phyloP scores from a whole-genome alignment of 2,329 filamentous ascomycete genomes.

The Amauroascus niger region DNA sequence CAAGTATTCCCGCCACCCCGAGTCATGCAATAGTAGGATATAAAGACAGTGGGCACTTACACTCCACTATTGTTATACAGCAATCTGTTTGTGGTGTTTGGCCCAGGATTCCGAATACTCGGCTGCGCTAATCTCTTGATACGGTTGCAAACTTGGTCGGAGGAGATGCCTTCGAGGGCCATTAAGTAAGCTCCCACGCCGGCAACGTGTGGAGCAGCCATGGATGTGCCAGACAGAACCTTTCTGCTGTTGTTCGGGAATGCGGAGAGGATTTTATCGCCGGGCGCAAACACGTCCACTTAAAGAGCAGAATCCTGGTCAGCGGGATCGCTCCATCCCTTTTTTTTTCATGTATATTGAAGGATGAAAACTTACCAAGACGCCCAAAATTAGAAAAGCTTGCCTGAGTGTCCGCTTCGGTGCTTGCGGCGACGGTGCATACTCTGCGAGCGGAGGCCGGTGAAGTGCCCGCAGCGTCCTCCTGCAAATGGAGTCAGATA shows the following conservation, averaged over 20 bases:
- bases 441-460: slow-evolving; percentile 33
- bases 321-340: neutral
- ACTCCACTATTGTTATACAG: slow-evolving; percentile 23
- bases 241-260: slow-evolving; percentile 43
- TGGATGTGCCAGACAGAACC: slow-evolving; percentile 31
- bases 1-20: no score
- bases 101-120: slow-evolving; percentile 18
- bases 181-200: slow-evolving; percentile 47
- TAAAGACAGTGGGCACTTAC: neutral
- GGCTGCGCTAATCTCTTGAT: slow-evolving; percentile 46
- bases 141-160: slow-evolving; percentile 37
- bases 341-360: neutral
- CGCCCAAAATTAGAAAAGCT: slow-evolving; percentile 35
- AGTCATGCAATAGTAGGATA: neutral
- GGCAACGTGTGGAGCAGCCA: slow-evolving; percentile 39
- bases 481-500: neutral
- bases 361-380: slow-evolving; percentile 23
- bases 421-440: slow-evolving; percentile 36
- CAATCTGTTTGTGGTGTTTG: slow-evolving; percentile 24
- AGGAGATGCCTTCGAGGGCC: slow-evolving; percentile 42
- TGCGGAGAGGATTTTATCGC: slow-evolving; percentile 42
- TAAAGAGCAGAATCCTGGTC: neutral
- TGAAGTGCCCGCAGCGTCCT: slow-evolving; percentile 15
- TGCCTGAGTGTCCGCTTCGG: slow-evolving; percentile 27
- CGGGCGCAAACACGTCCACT: slow-evolving; percentile 50